Conservation (phyloP, 1,284 basidiomycete genomes). For the Austroboletus rostrupii region DNA sequence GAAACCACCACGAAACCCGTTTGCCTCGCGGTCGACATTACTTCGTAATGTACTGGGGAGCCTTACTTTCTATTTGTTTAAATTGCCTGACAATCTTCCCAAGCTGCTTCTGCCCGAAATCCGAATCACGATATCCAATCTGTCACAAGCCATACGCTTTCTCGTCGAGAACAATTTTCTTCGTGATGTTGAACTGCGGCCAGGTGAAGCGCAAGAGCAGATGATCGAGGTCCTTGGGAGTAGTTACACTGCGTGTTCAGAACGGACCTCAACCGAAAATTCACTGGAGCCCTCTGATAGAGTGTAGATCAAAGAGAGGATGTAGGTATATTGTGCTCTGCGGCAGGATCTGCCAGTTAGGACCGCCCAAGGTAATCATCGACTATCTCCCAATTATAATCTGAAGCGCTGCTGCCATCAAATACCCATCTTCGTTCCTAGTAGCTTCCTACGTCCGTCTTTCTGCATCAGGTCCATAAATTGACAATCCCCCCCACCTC, state of each 20-base stretch:
- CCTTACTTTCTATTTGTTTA: not conserved
- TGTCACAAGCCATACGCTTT: constrained; percentile 92
- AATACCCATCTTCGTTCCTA: constrained; percentile 40
- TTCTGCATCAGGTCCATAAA: constrained; percentile 78
- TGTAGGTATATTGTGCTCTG: not conserved
- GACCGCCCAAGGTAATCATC: constrained; percentile 4
- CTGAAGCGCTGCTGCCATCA: constrained; percentile 33
- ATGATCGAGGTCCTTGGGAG: constrained; percentile 57
- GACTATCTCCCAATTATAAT: constrained; percentile 18
- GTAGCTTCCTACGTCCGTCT: constrained; percentile 66
- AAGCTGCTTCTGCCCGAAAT: constrained; percentile 89
- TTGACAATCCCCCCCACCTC: constrained; percentile 59
- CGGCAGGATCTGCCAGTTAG: too few relatives aligned
- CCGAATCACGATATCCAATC: constrained; percentile 84
- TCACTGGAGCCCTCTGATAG: not conserved
- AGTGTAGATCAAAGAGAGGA: not conserved
- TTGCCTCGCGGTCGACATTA: constrained; percentile 62
- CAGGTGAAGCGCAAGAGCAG: constrained; percentile 73
- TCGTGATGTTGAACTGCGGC: constrained; percentile 73
- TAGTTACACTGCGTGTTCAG: constrained; percentile 10
- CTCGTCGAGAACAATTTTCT: constrained; percentile 91
- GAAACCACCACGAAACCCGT: constrained; percentile 59
- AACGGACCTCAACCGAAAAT: not conserved
- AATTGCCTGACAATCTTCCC: constrained; percentile 14
- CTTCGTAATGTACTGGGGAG: constrained; percentile 60